phyloP scores from a whole-genome alignment of 2,329 filamentous ascomycete species.

The Xylaria sp. region DNA sequence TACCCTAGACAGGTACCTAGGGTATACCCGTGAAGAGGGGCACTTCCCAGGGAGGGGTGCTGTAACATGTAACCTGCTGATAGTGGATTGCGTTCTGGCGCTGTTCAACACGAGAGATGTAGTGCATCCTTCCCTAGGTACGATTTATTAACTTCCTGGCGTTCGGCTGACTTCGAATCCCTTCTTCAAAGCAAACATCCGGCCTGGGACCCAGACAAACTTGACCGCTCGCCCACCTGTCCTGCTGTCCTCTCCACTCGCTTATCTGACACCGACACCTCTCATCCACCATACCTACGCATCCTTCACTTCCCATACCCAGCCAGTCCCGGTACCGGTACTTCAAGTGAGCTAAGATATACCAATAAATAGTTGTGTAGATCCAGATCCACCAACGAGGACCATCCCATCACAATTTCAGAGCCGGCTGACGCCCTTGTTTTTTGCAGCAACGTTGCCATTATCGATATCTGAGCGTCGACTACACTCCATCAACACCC shows the following conservation, averaged over 20 bases:
- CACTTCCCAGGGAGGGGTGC: constrained; percentile 11
- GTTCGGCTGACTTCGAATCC: constrained; percentile 12
- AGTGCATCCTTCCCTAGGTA: background rate
- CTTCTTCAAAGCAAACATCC: constrained; percentile 7
- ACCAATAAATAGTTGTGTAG: background rate
- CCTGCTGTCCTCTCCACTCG: background rate
- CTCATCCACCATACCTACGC: background rate
- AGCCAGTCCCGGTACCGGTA: background rate
- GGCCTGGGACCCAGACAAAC: background rate
- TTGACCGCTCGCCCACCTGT: constrained; percentile 8
- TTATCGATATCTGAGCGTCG: constrained; percentile 2
- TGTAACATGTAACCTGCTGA: constrained; percentile 23
- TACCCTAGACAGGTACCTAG: no score
- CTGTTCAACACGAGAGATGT: constrained; percentile 3
- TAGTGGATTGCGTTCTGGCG: constrained; percentile 3
- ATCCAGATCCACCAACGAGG: constrained; percentile 9
- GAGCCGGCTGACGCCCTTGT: constrained; percentile 10
- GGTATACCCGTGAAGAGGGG: constrained; percentile 8
- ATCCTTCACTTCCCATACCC: background rate
- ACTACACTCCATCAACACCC: constrained; percentile 13
- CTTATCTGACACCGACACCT: background rate
- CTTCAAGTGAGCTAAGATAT: constrained; percentile 11
- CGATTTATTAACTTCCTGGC: background rate
- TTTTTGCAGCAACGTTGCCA: constrained; percentile 15
- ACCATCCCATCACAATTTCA: background rate